phyloP scores from a whole-genome alignment of 129 eudicot genomes.

The Mikania micrantha region DNA sequence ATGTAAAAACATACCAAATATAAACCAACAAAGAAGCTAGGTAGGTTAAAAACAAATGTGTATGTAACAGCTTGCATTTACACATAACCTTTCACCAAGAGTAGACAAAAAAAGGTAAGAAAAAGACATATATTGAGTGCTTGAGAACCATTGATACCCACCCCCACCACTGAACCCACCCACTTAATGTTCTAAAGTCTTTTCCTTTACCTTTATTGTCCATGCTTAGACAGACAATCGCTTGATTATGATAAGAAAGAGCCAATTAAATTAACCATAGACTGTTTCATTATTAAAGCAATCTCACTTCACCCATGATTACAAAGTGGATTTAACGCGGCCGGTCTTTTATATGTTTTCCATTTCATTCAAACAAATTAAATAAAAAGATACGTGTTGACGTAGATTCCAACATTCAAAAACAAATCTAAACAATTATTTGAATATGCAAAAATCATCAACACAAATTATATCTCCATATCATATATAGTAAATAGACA shows the following conservation, averaged over 20 bases:
- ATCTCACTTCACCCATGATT: slow-evolving; percentile 15
- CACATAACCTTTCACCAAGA: slow-evolving; percentile 33
- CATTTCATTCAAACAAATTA: not conserved
- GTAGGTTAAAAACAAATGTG: not conserved
- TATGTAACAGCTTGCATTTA: slow-evolving; percentile 29
- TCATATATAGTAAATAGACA: too few species aligned
- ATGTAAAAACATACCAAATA: not conserved
- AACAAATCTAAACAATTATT: not conserved
- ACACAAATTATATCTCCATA: too few species aligned
- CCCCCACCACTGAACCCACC: slow-evolving; percentile 27
- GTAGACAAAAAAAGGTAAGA: slow-evolving; percentile 12
- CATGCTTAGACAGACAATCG: slow-evolving; percentile 23
- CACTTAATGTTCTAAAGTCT: slow-evolving; percentile 33
- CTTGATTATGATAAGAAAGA: slow-evolving; percentile 31
- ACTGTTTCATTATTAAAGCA: slow-evolving; percentile 23
- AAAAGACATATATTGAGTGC: slow-evolving; percentile 24
- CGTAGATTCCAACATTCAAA: not conserved
- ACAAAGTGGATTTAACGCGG: slow-evolving; percentile 35
- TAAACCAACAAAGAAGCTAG: slow-evolving; percentile 4
- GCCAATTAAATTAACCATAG: slow-evolving; percentile 15
- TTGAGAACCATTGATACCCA: slow-evolving; percentile 31
- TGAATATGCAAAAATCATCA: too few species aligned
- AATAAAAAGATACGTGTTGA: not conserved
- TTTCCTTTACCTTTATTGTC: slow-evolving; percentile 27
- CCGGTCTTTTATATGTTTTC: slow-evolving; percentile 15